These are phyloP conservation scores for Hymenoscyphus fructigenus DNA, from an alignment of 2,329 filamentous ascomycete genomes.

Conservation along the genomic window DNA sequence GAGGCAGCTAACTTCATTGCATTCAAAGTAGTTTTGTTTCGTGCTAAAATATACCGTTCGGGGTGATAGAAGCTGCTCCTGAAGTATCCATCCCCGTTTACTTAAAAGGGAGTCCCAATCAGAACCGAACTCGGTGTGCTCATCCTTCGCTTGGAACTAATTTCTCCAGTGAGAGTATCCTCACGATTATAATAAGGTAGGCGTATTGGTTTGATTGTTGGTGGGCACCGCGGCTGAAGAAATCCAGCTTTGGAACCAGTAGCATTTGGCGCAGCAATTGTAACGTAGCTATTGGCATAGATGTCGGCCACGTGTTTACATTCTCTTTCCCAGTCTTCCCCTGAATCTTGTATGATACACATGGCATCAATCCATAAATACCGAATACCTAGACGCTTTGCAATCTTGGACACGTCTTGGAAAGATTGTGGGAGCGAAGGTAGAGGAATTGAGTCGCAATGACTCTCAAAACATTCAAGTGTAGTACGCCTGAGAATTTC, in stretches of 20 bases:
- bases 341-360: slow-evolving; percentile 4
- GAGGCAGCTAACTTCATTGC: not conserved
- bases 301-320: slow-evolving; percentile 26
- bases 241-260: not conserved
- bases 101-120: not conserved
- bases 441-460: not conserved
- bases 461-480: not conserved
- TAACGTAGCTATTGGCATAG: slow-evolving; percentile 11
- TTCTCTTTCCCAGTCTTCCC: slow-evolving; percentile 29
- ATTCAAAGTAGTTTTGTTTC: slow-evolving; percentile 16
- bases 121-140: not conserved
- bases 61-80: slow-evolving; percentile 14
- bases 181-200: not conserved
- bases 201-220: not conserved
- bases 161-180: not conserved
- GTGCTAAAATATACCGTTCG: slow-evolving; percentile 13
- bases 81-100: slow-evolving; percentile 14
- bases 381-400: not conserved
- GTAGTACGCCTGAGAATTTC: not conserved
- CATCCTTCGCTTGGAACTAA: not conserved
- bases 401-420: not conserved
- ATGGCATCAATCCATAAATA: not conserved
- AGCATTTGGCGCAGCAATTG: not conserved
- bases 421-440: not conserved
- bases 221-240: not conserved